Conservation (phyloP, 2,329 filamentous ascomycete genomes). For the Sporothrix variecibatus region DNA sequence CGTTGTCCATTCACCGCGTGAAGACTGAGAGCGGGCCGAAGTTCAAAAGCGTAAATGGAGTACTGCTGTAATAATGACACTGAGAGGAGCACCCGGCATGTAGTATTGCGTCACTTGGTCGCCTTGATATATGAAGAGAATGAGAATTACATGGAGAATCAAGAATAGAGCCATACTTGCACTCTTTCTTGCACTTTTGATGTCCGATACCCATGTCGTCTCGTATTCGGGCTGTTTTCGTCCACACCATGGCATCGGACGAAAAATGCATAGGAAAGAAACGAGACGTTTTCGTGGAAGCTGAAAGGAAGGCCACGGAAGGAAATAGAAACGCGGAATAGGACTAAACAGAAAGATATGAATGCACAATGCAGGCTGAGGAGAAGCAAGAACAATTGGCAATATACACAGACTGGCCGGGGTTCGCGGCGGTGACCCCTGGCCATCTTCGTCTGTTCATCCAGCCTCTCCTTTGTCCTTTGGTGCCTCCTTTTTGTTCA, state of each 20-base stretch:
- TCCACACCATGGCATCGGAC: neutral
- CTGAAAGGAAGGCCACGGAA: neutral
- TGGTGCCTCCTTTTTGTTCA: neutral
- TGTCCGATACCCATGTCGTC: neutral
- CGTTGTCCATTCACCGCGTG: neutral
- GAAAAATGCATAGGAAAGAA: neutral
- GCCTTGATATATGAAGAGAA: neutral
- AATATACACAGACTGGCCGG: conserved; percentile 1
- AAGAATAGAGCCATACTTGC: neutral
- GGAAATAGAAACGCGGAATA: neutral
- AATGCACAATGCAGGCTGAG: neutral
- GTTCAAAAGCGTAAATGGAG: neutral
- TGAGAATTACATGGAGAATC: too few relatives aligned
- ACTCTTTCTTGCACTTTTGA: neutral
- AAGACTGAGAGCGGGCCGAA: neutral
- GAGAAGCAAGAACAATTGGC: conserved; percentile 10
- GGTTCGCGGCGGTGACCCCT: neutral
- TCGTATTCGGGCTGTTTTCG: neutral
- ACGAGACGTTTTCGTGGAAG: neutral
- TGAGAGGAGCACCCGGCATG: neutral
- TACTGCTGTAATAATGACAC: neutral
- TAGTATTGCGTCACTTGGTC: too few relatives aligned
- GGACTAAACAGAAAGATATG: neutral
- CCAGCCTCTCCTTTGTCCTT: neutral
- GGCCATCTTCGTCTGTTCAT: neutral